Evolutionary conservation across 331 rosid species (phyloP).

Genomic region (Dryas integrifolia): DNA sequence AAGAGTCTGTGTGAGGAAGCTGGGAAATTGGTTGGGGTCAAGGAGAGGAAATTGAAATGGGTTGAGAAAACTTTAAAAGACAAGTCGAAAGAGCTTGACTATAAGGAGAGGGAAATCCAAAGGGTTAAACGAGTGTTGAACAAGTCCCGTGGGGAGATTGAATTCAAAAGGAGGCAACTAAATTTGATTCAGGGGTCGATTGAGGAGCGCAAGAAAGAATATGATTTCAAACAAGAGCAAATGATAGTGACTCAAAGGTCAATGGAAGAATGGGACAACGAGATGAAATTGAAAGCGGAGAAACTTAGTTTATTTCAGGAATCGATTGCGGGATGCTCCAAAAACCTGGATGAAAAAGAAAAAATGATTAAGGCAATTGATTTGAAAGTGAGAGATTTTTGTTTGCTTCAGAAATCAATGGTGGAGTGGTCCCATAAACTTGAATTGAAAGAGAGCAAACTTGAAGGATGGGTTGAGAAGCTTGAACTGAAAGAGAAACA

Average conservation of each 20-base stretch:
- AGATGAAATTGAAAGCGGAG: conserved; percentile 21
- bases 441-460: conserved; percentile 16
- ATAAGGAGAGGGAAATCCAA: conserved; percentile 28
- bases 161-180: conserved; percentile 21
- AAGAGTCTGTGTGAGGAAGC: not conserved
- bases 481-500: conserved; percentile 2
- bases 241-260: conserved; percentile 8
- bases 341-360: too few species aligned
- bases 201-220: conserved; percentile 18
- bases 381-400: conserved; percentile 15
- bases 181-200: not conserved
- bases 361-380: conserved; percentile 5
- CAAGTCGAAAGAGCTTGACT: conserved; percentile 24
- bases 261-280: conserved; percentile 14
- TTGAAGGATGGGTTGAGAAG: not conserved
- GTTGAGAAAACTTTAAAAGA: not conserved
- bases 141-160: conserved; percentile 15
- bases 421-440: conserved; percentile 27
- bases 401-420: conserved; percentile 1
- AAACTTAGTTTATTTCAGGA: conserved; percentile 13
- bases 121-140: conserved; percentile 12
- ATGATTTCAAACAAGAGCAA: conserved; percentile 21
- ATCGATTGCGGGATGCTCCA: conserved; percentile 9
- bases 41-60: not conserved
- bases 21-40: not conserved